phyloP scores from a whole-genome alignment of 495 filamentous ascomycete genomes.

The Recurvomyces mirabilis region DNA sequence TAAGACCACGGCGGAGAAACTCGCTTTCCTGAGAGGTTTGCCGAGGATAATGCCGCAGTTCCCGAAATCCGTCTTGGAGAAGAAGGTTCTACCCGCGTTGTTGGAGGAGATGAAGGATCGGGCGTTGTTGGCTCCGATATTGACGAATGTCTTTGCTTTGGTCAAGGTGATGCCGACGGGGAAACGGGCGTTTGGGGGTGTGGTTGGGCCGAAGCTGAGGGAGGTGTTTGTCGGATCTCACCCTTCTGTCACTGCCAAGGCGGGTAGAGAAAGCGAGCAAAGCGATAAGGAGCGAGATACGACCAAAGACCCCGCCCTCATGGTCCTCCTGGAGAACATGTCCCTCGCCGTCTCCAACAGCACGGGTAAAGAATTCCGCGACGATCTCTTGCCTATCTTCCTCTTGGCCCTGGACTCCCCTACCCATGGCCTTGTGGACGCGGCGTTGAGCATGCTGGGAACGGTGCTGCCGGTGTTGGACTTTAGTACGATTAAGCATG shows the following conservation, averaged over 20 bases:
- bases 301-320: slow-evolving; percentile 70
- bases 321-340: slow-evolving; percentile 78
- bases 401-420: slow-evolving; percentile 71
- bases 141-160: slow-evolving; percentile 87
- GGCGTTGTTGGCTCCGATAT: slow-evolving; percentile 66
- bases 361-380: slow-evolving; percentile 86
- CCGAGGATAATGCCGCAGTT: slow-evolving; percentile 80
- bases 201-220: slow-evolving; percentile 69
- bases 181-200: slow-evolving; percentile 66
- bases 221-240: slow-evolving; percentile 76
- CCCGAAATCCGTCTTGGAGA: slow-evolving; percentile 83
- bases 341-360: slow-evolving; percentile 63
- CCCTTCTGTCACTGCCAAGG: too few species aligned
- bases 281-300: slow-evolving; percentile 46
- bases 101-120: slow-evolving; percentile 89
- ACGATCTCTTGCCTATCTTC: slow-evolving; percentile 80
- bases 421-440: slow-evolving; percentile 80
- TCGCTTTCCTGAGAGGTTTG: slow-evolving; percentile 80
- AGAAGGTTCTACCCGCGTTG: slow-evolving; percentile 78
- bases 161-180: slow-evolving; percentile 62
- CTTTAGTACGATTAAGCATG: slow-evolving; percentile 90
- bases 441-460: slow-evolving; percentile 61
- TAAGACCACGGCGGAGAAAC: slow-evolving; percentile 84
- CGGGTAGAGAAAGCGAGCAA: too few species aligned
- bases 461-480: slow-evolving; percentile 71